Evolutionary conservation across 805 yeast species (phyloP).

Genomic region (Nakazawaea sp.): DNA sequence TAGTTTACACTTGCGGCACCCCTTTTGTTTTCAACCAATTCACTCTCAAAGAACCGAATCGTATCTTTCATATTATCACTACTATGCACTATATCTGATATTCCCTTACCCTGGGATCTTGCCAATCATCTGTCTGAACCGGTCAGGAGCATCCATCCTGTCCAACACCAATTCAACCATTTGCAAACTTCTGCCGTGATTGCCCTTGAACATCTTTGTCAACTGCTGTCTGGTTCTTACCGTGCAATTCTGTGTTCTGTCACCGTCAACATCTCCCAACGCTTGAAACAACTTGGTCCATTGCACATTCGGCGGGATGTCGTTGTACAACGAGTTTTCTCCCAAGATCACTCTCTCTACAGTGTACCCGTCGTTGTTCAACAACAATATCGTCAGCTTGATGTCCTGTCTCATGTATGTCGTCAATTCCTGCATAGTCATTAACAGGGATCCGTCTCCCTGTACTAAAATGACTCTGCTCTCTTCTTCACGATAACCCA

Average conservation of each 20-base stretch:
- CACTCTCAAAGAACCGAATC: no score
- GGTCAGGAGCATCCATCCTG: slow-evolving; percentile 55
- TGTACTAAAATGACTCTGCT: slow-evolving; percentile 36
- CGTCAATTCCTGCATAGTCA: slow-evolving; percentile 44
- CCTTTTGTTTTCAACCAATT: no score
- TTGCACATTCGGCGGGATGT: slow-evolving; percentile 42
- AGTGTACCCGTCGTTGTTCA: slow-evolving; percentile 47
- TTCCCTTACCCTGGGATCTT: not conserved
- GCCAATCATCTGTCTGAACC: slow-evolving; percentile 30
- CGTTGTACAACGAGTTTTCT: slow-evolving; percentile 42
- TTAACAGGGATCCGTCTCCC: slow-evolving; percentile 54
- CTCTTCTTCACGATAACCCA: slow-evolving; percentile 17
- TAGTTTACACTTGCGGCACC: no score
- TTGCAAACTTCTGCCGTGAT: slow-evolving; percentile 30
- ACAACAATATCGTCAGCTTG: slow-evolving; percentile 33
- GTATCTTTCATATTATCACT: no score
- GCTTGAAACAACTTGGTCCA: slow-evolving; percentile 64
- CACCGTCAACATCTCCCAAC: slow-evolving; percentile 51
- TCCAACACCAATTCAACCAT: slow-evolving; percentile 57
- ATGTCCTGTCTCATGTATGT: slow-evolving; percentile 32
- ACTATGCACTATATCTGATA: not conserved
- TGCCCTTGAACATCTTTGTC: slow-evolving; percentile 23
- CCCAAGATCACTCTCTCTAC: slow-evolving; percentile 45
- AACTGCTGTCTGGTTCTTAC: slow-evolving; percentile 33
- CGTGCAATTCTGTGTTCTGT: slow-evolving; percentile 22